Evolutionary conservation across 2,329 filamentous ascomycete species (phyloP).

Genomic region (Xylaria sp.): DNA sequence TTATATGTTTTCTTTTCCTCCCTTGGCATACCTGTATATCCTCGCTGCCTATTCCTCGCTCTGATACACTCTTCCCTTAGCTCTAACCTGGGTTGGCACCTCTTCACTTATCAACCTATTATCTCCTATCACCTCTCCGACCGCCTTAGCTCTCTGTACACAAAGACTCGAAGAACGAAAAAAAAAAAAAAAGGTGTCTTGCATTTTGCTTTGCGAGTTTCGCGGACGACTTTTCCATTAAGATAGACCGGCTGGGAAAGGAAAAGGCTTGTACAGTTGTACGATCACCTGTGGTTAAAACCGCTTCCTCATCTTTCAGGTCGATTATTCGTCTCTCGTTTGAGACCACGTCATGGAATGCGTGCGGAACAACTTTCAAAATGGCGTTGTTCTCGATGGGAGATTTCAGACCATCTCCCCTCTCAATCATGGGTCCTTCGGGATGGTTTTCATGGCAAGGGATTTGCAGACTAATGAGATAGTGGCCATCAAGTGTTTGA

Average conservation of each 20-base stretch:
- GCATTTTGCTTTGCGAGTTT: conserved; percentile 27
- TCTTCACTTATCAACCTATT: conserved; percentile 16
- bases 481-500: conserved; percentile 95
- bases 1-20: conserved; percentile 38
- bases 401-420: conserved; percentile 91
- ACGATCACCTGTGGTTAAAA: conserved; percentile 33
- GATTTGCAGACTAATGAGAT: conserved; percentile 75
- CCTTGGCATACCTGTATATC: conserved; percentile 38
- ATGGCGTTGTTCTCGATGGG: conserved; percentile 80
- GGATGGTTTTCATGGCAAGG: conserved; percentile 94
- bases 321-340: conserved; percentile 39
- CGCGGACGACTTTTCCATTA: conserved; percentile 27
- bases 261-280: conserved; percentile 30
- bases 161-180: conserved; percentile 30
- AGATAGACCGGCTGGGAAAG: conserved; percentile 35
- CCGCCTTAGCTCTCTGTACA: conserved; percentile 29
- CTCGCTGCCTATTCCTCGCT: conserved; percentile 26
- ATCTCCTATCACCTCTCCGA: background rate
- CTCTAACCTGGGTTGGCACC: conserved; percentile 25
- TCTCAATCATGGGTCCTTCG: conserved; percentile 97
- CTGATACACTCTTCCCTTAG: conserved; percentile 18
- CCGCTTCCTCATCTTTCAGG: conserved; percentile 29
- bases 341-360: conserved; percentile 70
- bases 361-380: conserved; percentile 78
- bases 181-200: conserved; percentile 34